Base-by-base conservation (phyloP, 352 stramenopile genomes). In the Phytophthora pisi region DNA sequence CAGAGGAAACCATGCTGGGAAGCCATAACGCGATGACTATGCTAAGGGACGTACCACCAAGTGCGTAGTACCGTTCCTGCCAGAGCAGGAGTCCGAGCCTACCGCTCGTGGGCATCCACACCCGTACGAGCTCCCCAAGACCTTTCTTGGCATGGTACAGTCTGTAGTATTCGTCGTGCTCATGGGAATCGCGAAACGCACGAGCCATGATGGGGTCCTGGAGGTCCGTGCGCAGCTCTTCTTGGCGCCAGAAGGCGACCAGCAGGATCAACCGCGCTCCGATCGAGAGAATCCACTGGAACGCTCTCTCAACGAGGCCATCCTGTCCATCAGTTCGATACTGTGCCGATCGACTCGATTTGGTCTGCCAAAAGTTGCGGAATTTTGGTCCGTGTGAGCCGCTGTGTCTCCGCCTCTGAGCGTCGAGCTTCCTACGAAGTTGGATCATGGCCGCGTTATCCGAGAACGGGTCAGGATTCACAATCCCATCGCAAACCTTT, bases 41-140 rank as follows among this genome's bases (percentile, higher is more conserved):
- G 28, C 65, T 72, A 6, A 72, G 10, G 2, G 79, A n/a, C 16
- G 70, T 77, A 1, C 81, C 79, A 3, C 47, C 61, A 7, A 86
- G 2, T 8, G 72, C 72, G 36, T 86, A 90, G 5, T 46, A 24
- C 23, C 64, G 75, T 43, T 70, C 68, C 54, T 90, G 79, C 81
- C 79, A 90, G 5, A 88, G 51, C 7, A 47, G 58, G 8, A 88
- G 57, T 2, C 81, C 79, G 10, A 90, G 40, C 40, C 74, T 84
- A 47, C 81, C 81, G 50, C 78, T 88, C 34, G 86, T 77, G 1
- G 79, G 75, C 81, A 90, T 90, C 81, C 79, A 90, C 1, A 88
- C 75, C 24, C 77, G 77, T 9, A 81, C 57, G 3, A 90, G 61
- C 50, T 90, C 79, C 20, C 68, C 59, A 0, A 78, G 45, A 0